Percentiles rank a stretch among this genome's conserved stretches.
phyloP scores from a whole-genome alignment of 73 alveolate species.

The Tetrahymena elliotti region DNA sequence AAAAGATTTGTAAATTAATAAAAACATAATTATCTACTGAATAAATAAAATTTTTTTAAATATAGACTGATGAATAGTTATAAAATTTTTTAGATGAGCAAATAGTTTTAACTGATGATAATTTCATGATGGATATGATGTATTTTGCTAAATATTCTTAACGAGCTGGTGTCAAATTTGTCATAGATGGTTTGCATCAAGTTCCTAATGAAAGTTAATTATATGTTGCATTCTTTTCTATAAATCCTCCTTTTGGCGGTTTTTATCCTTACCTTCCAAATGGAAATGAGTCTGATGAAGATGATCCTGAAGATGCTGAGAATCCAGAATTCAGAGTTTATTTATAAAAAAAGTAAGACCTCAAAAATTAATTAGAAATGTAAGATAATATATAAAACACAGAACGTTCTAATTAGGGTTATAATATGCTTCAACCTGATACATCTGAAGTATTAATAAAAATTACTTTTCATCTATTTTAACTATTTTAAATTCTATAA shows the following conservation, averaged over 20 bases:
- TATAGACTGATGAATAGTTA: conserved; percentile 13
- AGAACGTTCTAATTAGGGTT: neutral
- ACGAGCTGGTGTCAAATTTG: conserved; percentile 64
- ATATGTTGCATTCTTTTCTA: conserved; percentile 20
- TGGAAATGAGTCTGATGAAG: conserved; percentile 9
- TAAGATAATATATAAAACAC: neutral
- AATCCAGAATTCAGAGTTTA: neutral
- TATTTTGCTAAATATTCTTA: conserved; percentile 49
- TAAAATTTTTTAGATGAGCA: conserved; percentile 19
- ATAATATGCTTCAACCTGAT: neutral
- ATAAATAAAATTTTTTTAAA: neutral
- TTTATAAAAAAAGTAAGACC: neutral
- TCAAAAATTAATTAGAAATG: neutral
- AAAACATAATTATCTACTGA: neutral
- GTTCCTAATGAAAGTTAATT: conserved; percentile 34
- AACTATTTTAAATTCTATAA: neutral
- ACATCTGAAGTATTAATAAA: neutral
- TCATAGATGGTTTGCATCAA: conserved; percentile 75
- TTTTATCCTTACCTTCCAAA: conserved; percentile 25
- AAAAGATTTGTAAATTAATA: neutral
- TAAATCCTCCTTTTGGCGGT: conserved; percentile 26
- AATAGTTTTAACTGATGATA: conserved; percentile 25
- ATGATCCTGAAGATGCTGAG: neutral
- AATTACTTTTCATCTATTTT: neutral
- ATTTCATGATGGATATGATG: conserved; percentile 45